Evolutionary conservation across 345 rosid species (phyloP), one percentile per base, ranked within the genome.

Genomic region (Melaleuca alternifolia): DNA sequence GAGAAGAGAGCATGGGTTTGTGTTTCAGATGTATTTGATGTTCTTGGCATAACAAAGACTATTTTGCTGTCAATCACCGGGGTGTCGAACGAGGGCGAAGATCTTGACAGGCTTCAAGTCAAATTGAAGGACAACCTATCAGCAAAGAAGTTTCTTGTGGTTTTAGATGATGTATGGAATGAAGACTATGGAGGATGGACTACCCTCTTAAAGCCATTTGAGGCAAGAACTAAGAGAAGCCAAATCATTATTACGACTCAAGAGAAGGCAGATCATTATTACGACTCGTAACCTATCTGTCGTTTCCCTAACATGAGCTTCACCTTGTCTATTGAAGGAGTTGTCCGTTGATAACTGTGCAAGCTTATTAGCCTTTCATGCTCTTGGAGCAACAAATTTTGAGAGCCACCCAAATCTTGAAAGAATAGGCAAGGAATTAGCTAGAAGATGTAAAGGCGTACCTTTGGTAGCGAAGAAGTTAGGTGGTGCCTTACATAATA

Each of bases 231-330:
- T 8, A 65, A 65, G 77, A n/a, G 77, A 65, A 65, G 46, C 77
- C 15, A 41, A 4, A 41, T 41, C 4, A 41, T 41, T 41, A 41
- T 41, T n/a, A n/a, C n/a, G n/a, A n/a, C n/a, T n/a, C n/a, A n/a
- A n/a, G n/a, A n/a, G n/a, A n/a, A n/a, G n/a, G n/a, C n/a, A 65
- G 77, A 65, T 65, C 12, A 16, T 65, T 6, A 7, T 33, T 23
- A 5, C 2, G 0, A 65, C 77, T 33, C 46, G 6, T 0, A 65
- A 65, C 5, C 21, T 7, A 30, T 8, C 2, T 0, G 21, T 65
- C 16, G 46, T 16, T 65, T 65, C 76, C 3, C 1, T 62, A 8
- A 0, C 41, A 33, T 2, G 77, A 33, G 77, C 46, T 16, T 65
- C 12, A 0, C 3, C 77, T 3, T 20, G 30, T 65, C 46, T 12